Conservation (phyloP, 352 stramenopile species). For the Blastocystis sp. region DNA sequence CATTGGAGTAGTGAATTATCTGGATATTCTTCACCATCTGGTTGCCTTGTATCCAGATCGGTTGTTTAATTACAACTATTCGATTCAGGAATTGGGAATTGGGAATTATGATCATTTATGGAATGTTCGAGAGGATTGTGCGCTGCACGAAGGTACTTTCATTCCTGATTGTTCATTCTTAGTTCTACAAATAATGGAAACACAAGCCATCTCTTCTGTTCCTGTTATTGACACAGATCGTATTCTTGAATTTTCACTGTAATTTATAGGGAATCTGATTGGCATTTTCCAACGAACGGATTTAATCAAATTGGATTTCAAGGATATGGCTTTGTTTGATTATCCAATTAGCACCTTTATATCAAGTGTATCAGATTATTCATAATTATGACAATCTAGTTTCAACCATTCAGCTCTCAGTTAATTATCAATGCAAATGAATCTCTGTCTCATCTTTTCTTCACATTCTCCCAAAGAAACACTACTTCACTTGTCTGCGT, state of each 20-base stretch:
- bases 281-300: conserved; percentile 50
- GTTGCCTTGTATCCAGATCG: conserved; percentile 32
- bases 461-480: conserved; percentile 54
- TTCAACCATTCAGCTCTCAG: conserved; percentile 52
- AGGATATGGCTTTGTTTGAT: conserved; percentile 48
- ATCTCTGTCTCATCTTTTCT: conserved; percentile 40
- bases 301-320: conserved; percentile 62
- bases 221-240: conserved; percentile 32
- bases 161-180: background rate
- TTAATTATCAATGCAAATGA: conserved; percentile 42
- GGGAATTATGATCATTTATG: conserved; percentile 32
- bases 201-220: conserved; percentile 14
- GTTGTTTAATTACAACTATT: conserved; percentile 57
- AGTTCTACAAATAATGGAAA: conserved; percentile 63
- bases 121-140: conserved; percentile 31
- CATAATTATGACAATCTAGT: background rate
- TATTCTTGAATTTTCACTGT: background rate
- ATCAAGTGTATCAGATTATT: conserved; percentile 24
- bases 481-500: conserved; percentile 50
- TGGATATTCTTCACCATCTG: conserved; percentile 54
- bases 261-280: conserved; percentile 27
- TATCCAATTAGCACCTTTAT: conserved; percentile 57
- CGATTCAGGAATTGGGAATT: conserved; percentile 31
- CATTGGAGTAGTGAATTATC: conserved; percentile 57
- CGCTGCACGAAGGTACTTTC: conserved; percentile 8